Percentiles rank a stretch among this genome's conserved stretches.
Evolutionary conservation across 352 stramenopile species (phyloP).

Genomic region (Globisporangium recalcitrans): DNA sequence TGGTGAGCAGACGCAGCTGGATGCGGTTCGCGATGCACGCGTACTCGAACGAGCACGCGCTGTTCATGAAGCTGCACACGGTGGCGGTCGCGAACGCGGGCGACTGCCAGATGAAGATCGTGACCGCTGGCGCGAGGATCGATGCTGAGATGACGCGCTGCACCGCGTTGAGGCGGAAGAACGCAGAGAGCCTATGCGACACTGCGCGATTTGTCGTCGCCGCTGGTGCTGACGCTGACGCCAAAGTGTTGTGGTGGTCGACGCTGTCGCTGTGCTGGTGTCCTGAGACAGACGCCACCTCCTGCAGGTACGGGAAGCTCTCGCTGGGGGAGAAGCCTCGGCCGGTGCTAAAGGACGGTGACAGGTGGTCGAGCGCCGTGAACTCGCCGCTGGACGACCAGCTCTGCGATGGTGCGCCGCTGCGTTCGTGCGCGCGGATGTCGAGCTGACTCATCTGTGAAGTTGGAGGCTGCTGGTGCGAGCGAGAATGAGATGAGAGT

Average conservation of each 20-base stretch:
- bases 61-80: conserved; percentile 61
- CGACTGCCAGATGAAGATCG: conserved; percentile 71
- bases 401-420: background rate
- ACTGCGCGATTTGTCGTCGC: background rate
- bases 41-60: conserved; percentile 69
- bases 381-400: conserved; percentile 4
- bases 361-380: background rate
- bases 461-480: background rate
- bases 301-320: conserved; percentile 15
- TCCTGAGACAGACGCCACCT: background rate
- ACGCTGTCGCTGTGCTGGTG: background rate
- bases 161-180: conserved; percentile 42
- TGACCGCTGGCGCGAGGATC: conserved; percentile 57
- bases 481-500: no score
- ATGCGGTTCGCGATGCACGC: conserved; percentile 68
- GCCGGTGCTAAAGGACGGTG: background rate
- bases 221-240: background rate
- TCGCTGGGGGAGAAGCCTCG: conserved; percentile 2
- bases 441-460: background rate
- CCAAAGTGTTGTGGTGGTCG: background rate
- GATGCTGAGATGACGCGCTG: conserved; percentile 59
- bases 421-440: background rate
- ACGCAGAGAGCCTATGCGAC: background rate
- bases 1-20: conserved; percentile 37
- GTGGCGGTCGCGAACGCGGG: conserved; percentile 59